Conservation (phyloP, 257 asterid genomes). For the Jacaranda copaia region DNA sequence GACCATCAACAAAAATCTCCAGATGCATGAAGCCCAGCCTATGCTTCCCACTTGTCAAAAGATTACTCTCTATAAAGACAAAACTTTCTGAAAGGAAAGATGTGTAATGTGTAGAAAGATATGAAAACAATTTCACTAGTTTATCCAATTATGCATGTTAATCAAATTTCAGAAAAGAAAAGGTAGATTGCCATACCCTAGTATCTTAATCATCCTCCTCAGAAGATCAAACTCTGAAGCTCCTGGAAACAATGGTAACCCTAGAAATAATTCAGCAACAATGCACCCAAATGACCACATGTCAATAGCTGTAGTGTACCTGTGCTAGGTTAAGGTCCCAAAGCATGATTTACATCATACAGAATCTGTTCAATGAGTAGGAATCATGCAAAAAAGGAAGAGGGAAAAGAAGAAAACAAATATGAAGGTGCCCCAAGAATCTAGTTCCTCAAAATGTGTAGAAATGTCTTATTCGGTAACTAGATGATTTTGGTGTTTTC, state of each 20-base stretch:
- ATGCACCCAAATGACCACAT: conserved; percentile 99
- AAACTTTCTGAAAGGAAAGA: conserved; percentile 1
- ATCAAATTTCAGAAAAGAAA: conserved; percentile 28
- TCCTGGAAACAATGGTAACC: conserved; percentile 98
- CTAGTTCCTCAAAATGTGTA: conserved; percentile 25
- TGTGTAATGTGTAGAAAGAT: conserved; percentile 22
- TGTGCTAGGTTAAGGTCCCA: conserved; percentile 67
- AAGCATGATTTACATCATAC: conserved; percentile 38
- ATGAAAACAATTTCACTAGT: conserved; percentile 15
- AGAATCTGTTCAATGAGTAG: conserved; percentile 16
- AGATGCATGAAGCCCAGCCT: conserved; percentile 26
- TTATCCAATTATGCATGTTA: conserved; percentile 20
- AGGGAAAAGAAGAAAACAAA: not conserved
- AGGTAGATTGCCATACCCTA: conserved; percentile 66
- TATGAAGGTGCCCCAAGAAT: conserved; percentile 15
- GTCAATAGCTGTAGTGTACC: conserved; percentile 95
- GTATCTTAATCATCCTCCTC: conserved; percentile 92
- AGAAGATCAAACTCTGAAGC: conserved; percentile 97
- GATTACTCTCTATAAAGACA: conserved; percentile 7
- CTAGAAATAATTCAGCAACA: conserved; percentile 92
- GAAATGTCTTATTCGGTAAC: not conserved
- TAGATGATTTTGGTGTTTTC: not conserved
- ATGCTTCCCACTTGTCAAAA: conserved; percentile 19
- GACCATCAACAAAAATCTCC: conserved; percentile 16
- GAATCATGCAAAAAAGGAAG: not conserved